phyloP scores from a whole-genome alignment of 192 early-diverging fungal species.

The Coemansia sp. region DNA sequence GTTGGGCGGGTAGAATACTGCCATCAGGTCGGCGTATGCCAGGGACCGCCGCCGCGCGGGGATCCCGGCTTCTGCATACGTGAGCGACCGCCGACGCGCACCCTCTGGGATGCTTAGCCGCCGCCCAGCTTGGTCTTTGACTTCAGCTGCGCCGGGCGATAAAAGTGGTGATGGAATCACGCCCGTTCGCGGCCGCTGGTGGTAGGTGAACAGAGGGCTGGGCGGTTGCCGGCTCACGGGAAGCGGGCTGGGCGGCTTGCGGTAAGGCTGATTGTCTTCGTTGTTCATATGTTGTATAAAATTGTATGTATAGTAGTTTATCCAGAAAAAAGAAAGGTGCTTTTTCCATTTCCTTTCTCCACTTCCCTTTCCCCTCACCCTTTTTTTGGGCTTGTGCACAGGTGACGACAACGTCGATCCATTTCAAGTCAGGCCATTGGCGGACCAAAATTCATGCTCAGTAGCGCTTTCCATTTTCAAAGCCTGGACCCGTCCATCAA shows the following conservation, averaged over 20 bases:
- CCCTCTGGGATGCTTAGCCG: slow-evolving; percentile 19
- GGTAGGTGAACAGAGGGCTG: slow-evolving; percentile 4
- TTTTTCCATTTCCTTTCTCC: too few species aligned
- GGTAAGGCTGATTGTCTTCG: background rate
- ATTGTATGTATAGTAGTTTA: background rate
- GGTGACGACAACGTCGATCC: background rate
- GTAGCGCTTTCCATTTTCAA: slow-evolving; percentile 27
- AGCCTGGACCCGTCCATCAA: slow-evolving; percentile 14
- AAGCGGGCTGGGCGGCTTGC: slow-evolving; percentile 4
- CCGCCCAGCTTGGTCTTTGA: background rate
- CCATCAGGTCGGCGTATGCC: slow-evolving; percentile 53
- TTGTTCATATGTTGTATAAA: background rate
- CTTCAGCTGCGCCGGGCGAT: background rate
- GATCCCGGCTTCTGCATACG: slow-evolving; percentile 31
- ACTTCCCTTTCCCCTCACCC: background rate
- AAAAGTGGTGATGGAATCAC: background rate
- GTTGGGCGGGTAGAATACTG: slow-evolving; percentile 55
- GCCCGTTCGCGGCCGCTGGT: slow-evolving; percentile 9
- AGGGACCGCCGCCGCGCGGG: slow-evolving; percentile 38
- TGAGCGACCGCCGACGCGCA: slow-evolving; percentile 23
- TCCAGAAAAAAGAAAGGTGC: background rate
- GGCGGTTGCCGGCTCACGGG: background rate
- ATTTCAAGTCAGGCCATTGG: slow-evolving; percentile 16
- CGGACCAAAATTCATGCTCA: slow-evolving; percentile 41
- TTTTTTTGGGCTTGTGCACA: background rate